Percentiles rank a stretch among this genome's conserved stretches.
Evolutionary conservation across 2,329 filamentous ascomycete genomes (phyloP).

Genomic region (Ophiostoma fasciatum): DNA sequence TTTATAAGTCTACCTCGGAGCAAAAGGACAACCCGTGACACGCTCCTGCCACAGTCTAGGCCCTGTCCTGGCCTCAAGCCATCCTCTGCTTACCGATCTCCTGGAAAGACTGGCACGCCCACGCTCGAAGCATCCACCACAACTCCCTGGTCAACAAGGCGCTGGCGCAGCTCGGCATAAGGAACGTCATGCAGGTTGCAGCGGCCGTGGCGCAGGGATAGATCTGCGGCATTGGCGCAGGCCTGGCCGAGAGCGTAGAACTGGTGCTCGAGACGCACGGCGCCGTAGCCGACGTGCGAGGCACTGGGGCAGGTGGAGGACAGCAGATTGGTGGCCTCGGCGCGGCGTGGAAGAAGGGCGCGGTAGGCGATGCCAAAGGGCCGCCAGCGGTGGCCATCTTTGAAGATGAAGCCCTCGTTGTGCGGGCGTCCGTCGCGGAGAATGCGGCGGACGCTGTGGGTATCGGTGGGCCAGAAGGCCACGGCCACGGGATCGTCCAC

Average conservation of each 20-base stretch:
- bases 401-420: conserved; percentile 3
- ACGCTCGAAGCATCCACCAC: neutral
- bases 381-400: conserved; percentile 3
- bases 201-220: neutral
- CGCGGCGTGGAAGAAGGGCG: neutral
- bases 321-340: neutral
- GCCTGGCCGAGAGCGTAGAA: conserved; percentile 4
- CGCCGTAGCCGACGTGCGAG: conserved; percentile 3
- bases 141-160: neutral
- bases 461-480: conserved; percentile 4
- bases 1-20: no score
- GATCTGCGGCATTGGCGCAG: conserved; percentile 1
- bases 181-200: conserved; percentile 1
- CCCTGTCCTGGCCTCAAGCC: no score
- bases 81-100: no score
- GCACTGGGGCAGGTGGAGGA: conserved; percentile 2
- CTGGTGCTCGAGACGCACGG: conserved; percentile 2
- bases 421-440: conserved; percentile 1
- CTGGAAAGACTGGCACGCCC: conserved; percentile 2
- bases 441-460: conserved; percentile 2
- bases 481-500: neutral
- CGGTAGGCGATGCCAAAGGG: conserved; percentile 3
- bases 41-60: no score
- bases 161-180: neutral
- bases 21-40: no score